Evolutionary conservation across 345 rosid species (phyloP).

Genomic region (Capsella bursapastoris): DNA sequence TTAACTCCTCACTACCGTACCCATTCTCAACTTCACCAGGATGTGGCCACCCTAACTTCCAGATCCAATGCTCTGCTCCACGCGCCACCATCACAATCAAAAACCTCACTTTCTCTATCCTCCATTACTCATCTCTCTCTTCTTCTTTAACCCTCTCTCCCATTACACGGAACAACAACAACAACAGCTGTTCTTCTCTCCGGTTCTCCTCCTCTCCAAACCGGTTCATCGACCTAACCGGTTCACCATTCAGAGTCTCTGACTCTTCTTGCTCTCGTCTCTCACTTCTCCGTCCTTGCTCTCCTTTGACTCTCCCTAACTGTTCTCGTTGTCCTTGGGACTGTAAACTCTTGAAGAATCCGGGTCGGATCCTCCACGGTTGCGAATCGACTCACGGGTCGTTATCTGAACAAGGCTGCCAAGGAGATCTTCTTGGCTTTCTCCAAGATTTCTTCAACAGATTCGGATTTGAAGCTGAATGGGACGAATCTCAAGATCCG

Average conservation of each 20-base stretch:
- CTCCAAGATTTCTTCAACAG: slow-evolving; percentile 52
- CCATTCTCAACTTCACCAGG: slow-evolving; percentile 80
- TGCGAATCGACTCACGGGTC: slow-evolving; percentile 57
- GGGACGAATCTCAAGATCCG: slow-evolving; percentile 64
- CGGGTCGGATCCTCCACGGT: slow-evolving; percentile 61
- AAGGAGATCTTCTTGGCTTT: slow-evolving; percentile 56
- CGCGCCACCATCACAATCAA: slow-evolving; percentile 67
- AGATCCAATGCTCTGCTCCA: slow-evolving; percentile 67
- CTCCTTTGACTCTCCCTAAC: slow-evolving; percentile 55
- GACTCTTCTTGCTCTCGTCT: slow-evolving; percentile 84
- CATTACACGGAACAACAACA: slow-evolving; percentile 1
- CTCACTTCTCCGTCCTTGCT: slow-evolving; percentile 64
- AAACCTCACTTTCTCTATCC: slow-evolving; percentile 63
- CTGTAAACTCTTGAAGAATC: slow-evolving; percentile 62
- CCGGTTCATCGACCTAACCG: slow-evolving; percentile 62
- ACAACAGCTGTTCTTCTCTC: slow-evolving; percentile 39
- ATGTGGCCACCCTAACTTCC: slow-evolving; percentile 85
- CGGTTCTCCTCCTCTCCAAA: slow-evolving; percentile 47
- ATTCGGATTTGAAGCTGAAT: slow-evolving; percentile 69
- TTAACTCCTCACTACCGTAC: slow-evolving; percentile 61
- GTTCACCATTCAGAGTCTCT: slow-evolving; percentile 71
- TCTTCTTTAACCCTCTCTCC: slow-evolving; percentile 51
- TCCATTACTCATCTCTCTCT: slow-evolving; percentile 55
- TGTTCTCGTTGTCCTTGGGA: slow-evolving; percentile 70
- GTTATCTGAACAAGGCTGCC: slow-evolving; percentile 66